A percentile compares a stretch with the other conserved stretches of the same genome.
Conservation (phyloP, 805 yeast genomes). For the Lipomyces lipofer region DNA sequence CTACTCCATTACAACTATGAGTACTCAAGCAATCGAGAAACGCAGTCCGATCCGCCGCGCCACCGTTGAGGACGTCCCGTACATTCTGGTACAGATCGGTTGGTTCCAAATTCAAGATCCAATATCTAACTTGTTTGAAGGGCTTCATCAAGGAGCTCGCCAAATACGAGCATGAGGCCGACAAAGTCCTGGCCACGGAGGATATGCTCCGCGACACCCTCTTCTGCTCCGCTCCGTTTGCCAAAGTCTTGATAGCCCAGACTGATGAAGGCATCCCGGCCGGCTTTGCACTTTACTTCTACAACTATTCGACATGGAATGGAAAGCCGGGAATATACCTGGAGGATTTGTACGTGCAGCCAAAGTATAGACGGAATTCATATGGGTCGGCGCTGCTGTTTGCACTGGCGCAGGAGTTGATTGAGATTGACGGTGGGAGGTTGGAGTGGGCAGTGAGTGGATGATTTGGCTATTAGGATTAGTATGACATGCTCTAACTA, state of each 20-base stretch:
- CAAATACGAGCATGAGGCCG: constrained; percentile 27
- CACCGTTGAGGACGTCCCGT: constrained; percentile 27
- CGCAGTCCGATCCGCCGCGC: constrained; percentile 22
- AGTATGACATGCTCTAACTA: neutral
- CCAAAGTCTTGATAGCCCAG: constrained; percentile 26
- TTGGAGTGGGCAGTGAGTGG: constrained; percentile 30
- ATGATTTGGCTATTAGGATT: neutral
- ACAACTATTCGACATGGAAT: constrained; percentile 33
- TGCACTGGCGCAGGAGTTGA: constrained; percentile 28
- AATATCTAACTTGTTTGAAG: neutral
- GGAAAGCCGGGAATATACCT: constrained; percentile 31
- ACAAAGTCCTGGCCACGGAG: constrained; percentile 28
- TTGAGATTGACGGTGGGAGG: constrained; percentile 27
- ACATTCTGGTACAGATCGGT: constrained; percentile 16
- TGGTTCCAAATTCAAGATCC: neutral
- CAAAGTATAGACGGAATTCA: constrained; percentile 17
- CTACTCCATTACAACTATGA: too few species aligned
- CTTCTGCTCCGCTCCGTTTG: constrained; percentile 24
- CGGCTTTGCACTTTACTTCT: constrained; percentile 36
- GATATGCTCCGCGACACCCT: constrained; percentile 23
- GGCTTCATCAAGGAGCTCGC: constrained; percentile 26
- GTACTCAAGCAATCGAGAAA: too few species aligned
- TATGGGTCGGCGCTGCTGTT: constrained; percentile 26
- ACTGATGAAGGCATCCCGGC: constrained; percentile 35
- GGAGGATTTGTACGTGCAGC: constrained; percentile 32